These are phyloP conservation scores for Citrullus mucosospermus DNA, from an alignment of 306 rosid species.

Conservation along the genomic window DNA sequence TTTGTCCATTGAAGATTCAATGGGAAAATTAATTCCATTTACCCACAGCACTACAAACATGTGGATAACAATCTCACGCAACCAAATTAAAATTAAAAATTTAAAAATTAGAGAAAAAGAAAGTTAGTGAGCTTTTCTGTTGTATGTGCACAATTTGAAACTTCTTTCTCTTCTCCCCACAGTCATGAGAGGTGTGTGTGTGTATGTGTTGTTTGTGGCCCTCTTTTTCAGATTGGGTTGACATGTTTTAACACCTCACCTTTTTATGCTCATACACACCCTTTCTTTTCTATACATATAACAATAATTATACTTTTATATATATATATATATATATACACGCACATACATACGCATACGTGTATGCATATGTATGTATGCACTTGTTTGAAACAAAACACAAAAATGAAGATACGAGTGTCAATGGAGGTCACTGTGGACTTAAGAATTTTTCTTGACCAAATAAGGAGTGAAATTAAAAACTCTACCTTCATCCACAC, in stretches of 20 bases:
- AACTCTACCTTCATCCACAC: too few species aligned
- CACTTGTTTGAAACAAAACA: background rate
- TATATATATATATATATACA: background rate
- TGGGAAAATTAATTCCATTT: background rate
- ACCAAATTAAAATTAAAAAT: background rate
- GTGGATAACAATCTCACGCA: slow-evolving; percentile 12
- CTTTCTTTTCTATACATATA: background rate
- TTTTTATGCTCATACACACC: background rate
- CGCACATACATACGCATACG: background rate
- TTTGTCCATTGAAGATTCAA: background rate
- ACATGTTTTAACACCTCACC: background rate
- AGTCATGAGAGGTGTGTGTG: background rate
- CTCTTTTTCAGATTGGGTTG: background rate
- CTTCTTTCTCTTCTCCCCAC: background rate
- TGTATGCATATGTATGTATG: too few species aligned
- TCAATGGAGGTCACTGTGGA: too few species aligned
- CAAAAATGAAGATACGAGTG: too few species aligned
- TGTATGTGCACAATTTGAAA: slow-evolving; percentile 4
- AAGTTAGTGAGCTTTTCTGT: slow-evolving; percentile 6
- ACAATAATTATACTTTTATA: background rate
- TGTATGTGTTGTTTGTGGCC: background rate
- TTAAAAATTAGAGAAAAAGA: background rate
- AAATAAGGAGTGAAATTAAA: too few species aligned
- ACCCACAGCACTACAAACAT: slow-evolving; percentile 12
- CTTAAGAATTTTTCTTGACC: too few species aligned